Percentiles rank a stretch among this genome's conserved stretches.
These are phyloP conservation scores for Deinandra increscens DNA, from an alignment of 129 eudicot species.

Conservation along the genomic window DNA sequence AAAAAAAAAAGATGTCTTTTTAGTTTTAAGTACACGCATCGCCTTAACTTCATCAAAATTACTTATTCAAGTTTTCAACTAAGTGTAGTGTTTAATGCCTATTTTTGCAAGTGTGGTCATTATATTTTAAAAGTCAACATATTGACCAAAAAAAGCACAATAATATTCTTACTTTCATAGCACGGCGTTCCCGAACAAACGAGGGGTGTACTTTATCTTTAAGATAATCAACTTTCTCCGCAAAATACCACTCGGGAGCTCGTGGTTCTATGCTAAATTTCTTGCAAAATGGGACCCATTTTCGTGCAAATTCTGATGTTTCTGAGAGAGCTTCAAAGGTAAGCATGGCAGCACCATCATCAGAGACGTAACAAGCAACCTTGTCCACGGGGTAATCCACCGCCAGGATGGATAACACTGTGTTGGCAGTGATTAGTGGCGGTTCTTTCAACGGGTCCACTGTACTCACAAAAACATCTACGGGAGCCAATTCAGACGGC, in stretches of 20 bases:
- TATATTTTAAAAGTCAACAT: background rate
- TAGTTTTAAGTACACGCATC: background rate
- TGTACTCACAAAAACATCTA: slow-evolving; percentile 81
- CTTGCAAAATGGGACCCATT: slow-evolving; percentile 96
- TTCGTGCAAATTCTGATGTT: slow-evolving; percentile 86
- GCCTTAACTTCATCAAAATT: slow-evolving; percentile 8
- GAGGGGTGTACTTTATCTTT: slow-evolving; percentile 86
- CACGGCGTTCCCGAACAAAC: slow-evolving; percentile 93
- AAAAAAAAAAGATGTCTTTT: background rate
- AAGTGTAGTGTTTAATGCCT: background rate
- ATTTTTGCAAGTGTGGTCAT: background rate
- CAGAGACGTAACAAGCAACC: slow-evolving; percentile 94
- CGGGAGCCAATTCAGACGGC: slow-evolving; percentile 76
- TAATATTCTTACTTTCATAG: slow-evolving; percentile 66
- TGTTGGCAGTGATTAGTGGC: slow-evolving; percentile 91
- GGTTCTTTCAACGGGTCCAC: slow-evolving; percentile 95
- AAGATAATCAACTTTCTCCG: slow-evolving; percentile 81
- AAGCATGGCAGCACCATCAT: slow-evolving; percentile 99
- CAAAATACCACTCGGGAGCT: slow-evolving; percentile 95
- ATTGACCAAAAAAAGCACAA: background rate
- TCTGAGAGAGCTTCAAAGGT: slow-evolving; percentile 94
- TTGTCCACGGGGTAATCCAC: slow-evolving; percentile 93
- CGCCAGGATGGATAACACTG: slow-evolving; percentile 93
- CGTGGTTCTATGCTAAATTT: slow-evolving; percentile 87
- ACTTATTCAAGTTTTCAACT: background rate